Base-by-base conservation (phyloP, 257 asterid species). In the Jaltomata sinuosa region DNA sequence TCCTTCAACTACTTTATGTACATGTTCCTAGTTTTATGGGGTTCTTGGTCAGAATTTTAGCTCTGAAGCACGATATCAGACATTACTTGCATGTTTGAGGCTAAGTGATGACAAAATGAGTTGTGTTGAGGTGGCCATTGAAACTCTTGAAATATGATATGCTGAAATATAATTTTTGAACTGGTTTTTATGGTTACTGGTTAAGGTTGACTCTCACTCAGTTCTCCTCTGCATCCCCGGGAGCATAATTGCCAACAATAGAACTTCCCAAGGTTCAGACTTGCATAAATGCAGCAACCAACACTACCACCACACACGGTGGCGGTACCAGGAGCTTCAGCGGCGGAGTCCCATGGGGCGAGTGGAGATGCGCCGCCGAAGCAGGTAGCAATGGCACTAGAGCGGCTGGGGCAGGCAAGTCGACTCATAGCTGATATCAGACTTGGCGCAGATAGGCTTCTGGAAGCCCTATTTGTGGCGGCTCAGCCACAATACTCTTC, bases 311-410 rank as follows among this genome's bases (percentile, higher is more conserved):
- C 87, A 42, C 92, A 74, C 74, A 88, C 67, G 57, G 83, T 86
- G 91, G 88, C 87, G 86, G 85, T 40, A 47, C 42, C 57, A 27
- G 81, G 61, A 47, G 59, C 61, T 52, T 15, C 81, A 54, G 34
- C 52, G 53, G 54, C 72, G 2, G 34, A 83, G 8, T 54, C 82
- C 40, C 69, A 47, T 8, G 86, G 79, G 5, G 31, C 83, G 45
- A 52, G 84, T 72, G 87, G 87, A 50, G 97, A 92, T 82, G 99
- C 99, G 77, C 98, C 99, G 87, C 98, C 98, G 53, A 96, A 94
- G 91, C 98, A 94, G 92, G 98, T 96, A 86, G 99, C 99, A 32
- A 90, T 91, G 87, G 98, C 99, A 57, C 86, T 96, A 94, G 99
- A 96, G 89, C 91, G 97, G 85, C 92, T 96, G 42, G 92, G 91